Percentiles rank a stretch among this genome's conserved stretches.
Evolutionary conservation across 768 basidiomycete species (phyloP).

Genomic region (Pulveroboletus sp.): DNA sequence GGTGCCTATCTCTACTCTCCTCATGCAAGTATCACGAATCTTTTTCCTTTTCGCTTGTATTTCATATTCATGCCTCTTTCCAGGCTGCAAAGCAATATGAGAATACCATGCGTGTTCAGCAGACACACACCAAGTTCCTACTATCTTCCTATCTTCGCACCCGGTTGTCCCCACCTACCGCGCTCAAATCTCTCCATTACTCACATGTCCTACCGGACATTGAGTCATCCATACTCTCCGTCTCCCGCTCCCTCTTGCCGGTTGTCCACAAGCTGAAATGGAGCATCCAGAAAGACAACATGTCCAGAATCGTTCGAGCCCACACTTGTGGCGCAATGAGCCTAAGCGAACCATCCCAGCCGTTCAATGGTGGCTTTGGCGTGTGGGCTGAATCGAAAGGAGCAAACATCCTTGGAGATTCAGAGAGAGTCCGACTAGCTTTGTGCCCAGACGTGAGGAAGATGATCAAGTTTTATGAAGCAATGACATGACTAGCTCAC

Average conservation of each 20-base stretch:
- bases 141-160: conserved; percentile 53
- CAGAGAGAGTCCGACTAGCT: conserved; percentile 63
- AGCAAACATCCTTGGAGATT: conserved; percentile 48
- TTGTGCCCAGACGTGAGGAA: conserved; percentile 61
- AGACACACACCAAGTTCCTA: conserved; percentile 48
- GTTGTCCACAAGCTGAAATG: conserved; percentile 66
- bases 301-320: conserved; percentile 55
- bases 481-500: conserved; percentile 22
- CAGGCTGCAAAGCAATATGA: conserved; percentile 71
- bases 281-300: conserved; percentile 59
- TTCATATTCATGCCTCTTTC: conserved; percentile 7
- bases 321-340: conserved; percentile 31
- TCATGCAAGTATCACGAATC: conserved; percentile 37
- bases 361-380: conserved; percentile 37
- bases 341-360: conserved; percentile 11
- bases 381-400: conserved; percentile 58
- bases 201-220: conserved; percentile 59
- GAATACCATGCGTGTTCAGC: conserved; percentile 49
- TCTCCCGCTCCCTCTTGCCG: conserved; percentile 62
- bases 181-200: conserved; percentile 44
- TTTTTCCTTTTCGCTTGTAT: neutral
- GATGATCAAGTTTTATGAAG: conserved; percentile 59
- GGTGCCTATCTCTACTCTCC: conserved; percentile 64
- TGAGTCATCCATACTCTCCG: conserved; percentile 50
- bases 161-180: conserved; percentile 36